Base-by-base conservation (phyloP, 805 yeast genomes). In the Sugiyamaella mastotermitis region DNA sequence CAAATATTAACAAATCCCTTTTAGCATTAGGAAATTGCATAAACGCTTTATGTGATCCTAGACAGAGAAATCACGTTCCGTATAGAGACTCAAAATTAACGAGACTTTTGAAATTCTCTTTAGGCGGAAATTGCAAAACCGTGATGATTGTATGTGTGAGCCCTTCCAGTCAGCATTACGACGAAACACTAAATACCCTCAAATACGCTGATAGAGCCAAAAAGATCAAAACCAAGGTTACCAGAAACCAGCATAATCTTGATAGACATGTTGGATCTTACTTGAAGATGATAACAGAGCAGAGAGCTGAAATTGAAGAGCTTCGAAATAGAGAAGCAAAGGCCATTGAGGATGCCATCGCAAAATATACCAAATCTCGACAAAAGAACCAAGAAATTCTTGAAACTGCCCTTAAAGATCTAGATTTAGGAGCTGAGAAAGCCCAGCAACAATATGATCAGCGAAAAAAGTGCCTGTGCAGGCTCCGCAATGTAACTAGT, bases 71-170 rank as follows among this genome's bases (percentile, higher is more conserved):
- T 50, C 96, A 87, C 62, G 74, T 90, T 8, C 97, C 97, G 0
- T 90, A 84, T 58, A 64, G 97, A 50, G 94, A 90, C 57, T 85
- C 95, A 5, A 88, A 88, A 52, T 66, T 90, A 38, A 90, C 97
- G 0, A 64, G 97, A 47, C 65, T 90, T 35, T 69, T 90, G 40
- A 86, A 88, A 56, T 86, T 84, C 55, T 87, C 96, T 0, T 64
- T 90, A 10, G 96, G 96, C 3, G 97, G 97, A 0, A 85, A 86
- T 55, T 90, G 97, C 61, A 82, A 83, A 56, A 90, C 97, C 0
- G 88, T 86, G 3, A 90, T 90, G 97, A 84, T 90, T 48, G 97
- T 87, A 1, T 90, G 97, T 60, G 74, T 90, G 3, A 80, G 94
- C 3, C 97, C 97, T 0, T 82, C 87, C 42, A 74, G 83, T 21